These are phyloP conservation scores for Straminergon stramineum DNA, from an alignment of 225 moss, liverwort and hornwort species.

Conservation along the genomic window DNA sequence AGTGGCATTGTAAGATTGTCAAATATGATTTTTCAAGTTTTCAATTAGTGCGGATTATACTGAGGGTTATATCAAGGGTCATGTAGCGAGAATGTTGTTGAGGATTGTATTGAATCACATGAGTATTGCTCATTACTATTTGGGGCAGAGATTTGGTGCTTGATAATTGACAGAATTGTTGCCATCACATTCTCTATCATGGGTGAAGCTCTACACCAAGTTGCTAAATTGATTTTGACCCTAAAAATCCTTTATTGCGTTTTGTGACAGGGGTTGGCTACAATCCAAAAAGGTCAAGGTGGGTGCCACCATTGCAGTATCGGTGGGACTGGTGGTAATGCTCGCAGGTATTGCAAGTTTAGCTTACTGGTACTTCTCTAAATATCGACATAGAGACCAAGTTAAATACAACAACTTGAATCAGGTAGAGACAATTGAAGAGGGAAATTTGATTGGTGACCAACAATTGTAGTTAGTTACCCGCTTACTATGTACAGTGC, in stretches of 20 bases:
- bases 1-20: background rate
- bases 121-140: background rate
- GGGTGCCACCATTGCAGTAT: background rate
- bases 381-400: slow-evolving; percentile 14
- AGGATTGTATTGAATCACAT: background rate
- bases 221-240: background rate
- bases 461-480: slow-evolving; percentile 32
- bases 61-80: background rate
- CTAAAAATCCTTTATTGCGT: background rate
- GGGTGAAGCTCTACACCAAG: background rate
- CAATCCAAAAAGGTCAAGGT: slow-evolving; percentile 4
- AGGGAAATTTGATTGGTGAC: slow-evolving; percentile 36
- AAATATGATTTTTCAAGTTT: background rate
- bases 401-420: slow-evolving; percentile 35
- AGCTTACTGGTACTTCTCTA: slow-evolving; percentile 23
- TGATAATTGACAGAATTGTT: background rate
- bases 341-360: slow-evolving; percentile 27
- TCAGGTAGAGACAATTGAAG: slow-evolving; percentile 13
- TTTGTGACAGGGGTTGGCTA: slow-evolving; percentile 13
- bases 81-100: background rate
- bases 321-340: slow-evolving; percentile 9
- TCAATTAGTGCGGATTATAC: background rate
- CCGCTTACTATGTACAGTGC: background rate
- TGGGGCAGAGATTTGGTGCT: background rate
- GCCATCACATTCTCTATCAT: background rate